Evolutionary conservation across 176 grass and related monocot genomes (phyloP).

Genomic region (Canna indica): DNA sequence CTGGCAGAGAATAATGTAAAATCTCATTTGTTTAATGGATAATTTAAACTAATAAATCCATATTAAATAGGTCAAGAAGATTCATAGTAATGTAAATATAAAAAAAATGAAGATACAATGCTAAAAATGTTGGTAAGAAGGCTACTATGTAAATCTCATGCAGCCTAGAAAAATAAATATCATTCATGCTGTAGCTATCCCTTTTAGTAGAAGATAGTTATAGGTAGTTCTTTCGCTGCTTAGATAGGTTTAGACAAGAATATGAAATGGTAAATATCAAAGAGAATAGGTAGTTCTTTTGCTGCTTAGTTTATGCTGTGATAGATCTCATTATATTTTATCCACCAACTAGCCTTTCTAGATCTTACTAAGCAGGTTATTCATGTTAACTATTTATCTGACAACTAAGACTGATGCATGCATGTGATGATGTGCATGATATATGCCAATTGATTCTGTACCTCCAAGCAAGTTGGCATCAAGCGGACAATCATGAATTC

Average conservation of each 20-base stretch:
- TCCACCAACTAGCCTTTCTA: not conserved
- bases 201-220: not conserved
- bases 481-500: too few relatives aligned
- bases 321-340: not conserved
- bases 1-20: constrained; percentile 31
- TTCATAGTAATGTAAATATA: too few relatives aligned
- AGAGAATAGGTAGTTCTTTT: too few relatives aligned
- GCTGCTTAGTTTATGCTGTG: too few relatives aligned
- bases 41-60: not conserved
- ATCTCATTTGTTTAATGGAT: not conserved
- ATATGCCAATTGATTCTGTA: too few relatives aligned
- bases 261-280: too few relatives aligned
- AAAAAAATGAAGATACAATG: not conserved
- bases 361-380: not conserved
- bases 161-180: not conserved
- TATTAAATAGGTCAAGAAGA: not conserved
- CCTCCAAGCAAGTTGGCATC: too few relatives aligned
- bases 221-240: too few relatives aligned
- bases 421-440: too few relatives aligned
- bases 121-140: not conserved
- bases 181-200: not conserved
- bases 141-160: not conserved
- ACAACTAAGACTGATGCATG: not conserved
- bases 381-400: not conserved
- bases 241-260: too few relatives aligned